Percentiles rank a stretch among this genome's conserved stretches.
Evolutionary conservation across 2,329 filamentous ascomycete species (phyloP).

Genomic region (Alternaria novae-zelandiae): DNA sequence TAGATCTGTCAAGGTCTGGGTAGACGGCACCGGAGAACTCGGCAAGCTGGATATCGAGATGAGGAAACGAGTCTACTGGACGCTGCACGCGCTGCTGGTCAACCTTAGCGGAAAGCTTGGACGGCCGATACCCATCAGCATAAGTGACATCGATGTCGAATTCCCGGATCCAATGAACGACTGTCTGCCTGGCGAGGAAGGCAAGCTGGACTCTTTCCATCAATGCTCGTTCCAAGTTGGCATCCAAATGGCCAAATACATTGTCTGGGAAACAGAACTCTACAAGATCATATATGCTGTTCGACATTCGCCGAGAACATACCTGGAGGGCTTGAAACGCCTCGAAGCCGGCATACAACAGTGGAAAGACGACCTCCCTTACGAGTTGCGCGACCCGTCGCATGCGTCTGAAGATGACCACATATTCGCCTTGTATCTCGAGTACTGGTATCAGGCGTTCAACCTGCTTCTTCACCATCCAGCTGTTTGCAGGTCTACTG

Average conservation of each 20-base stretch:
- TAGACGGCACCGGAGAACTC: constrained; percentile 49
- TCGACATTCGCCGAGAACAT: constrained; percentile 66
- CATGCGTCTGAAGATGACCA: constrained; percentile 55
- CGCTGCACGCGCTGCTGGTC: constrained; percentile 68
- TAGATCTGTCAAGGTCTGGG: constrained; percentile 69
- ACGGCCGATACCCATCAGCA: constrained; percentile 74
- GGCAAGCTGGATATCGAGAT: constrained; percentile 73
- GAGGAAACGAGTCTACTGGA: constrained; percentile 81
- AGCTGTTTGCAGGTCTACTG: constrained; percentile 56
- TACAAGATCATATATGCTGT: constrained; percentile 79
- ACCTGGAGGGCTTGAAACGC: constrained; percentile 66
- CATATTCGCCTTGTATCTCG: constrained; percentile 57
- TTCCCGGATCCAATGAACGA: constrained; percentile 76
- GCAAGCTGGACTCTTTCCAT: constrained; percentile 47
- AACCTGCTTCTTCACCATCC: constrained; percentile 61
- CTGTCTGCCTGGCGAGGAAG: constrained; percentile 68
- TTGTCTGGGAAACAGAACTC: constrained; percentile 73
- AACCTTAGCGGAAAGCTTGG: constrained; percentile 78
- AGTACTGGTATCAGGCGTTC: constrained; percentile 57
- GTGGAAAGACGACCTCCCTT: constrained; percentile 70
- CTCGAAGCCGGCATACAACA: constrained; percentile 69
- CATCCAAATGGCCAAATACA: constrained; percentile 68
- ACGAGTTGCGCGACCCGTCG: constrained; percentile 60
- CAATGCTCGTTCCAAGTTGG: constrained; percentile 73
- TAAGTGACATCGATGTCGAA: constrained; percentile 80